These are phyloP conservation scores for Fomitopsis serialis DNA, from an alignment of 768 basidiomycete genomes.

Conservation along the genomic window DNA sequence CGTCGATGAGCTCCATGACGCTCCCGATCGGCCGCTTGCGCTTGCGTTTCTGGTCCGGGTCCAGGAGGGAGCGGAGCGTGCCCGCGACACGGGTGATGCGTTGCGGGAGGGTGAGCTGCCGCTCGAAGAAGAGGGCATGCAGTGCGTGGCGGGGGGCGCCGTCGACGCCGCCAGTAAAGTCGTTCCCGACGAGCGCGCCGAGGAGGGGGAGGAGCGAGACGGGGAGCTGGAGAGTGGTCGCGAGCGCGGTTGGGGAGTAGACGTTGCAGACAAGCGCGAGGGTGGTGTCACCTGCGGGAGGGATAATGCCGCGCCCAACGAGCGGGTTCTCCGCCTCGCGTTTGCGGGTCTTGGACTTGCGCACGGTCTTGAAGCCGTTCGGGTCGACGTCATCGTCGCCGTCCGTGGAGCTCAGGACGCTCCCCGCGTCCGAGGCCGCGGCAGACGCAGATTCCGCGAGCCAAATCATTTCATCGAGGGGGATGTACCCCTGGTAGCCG, in stretches of 20 bases:
- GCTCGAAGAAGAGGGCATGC: slow-evolving; percentile 66
- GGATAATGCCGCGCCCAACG: slow-evolving; percentile 37
- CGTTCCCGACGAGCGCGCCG: slow-evolving; percentile 77
- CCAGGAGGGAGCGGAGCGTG: slow-evolving; percentile 50
- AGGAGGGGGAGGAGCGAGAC: slow-evolving; percentile 70
- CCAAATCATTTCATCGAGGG: slow-evolving; percentile 77
- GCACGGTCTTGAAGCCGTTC: slow-evolving; percentile 56
- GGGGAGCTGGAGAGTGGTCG: slow-evolving; percentile 62
- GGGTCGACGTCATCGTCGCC: slow-evolving; percentile 31
- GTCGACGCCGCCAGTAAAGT: slow-evolving; percentile 49
- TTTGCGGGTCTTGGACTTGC: slow-evolving; percentile 46
- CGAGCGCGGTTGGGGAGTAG: slow-evolving; percentile 58
- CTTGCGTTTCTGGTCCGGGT: slow-evolving; percentile 31
- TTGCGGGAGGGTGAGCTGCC: slow-evolving; percentile 47
- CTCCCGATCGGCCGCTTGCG: slow-evolving; percentile 52
- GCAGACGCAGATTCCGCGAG: slow-evolving; percentile 15
- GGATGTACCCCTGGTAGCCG: slow-evolving; percentile 74
- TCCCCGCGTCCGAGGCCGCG: slow-evolving; percentile 4
- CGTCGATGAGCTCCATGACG: slow-evolving; percentile 75
- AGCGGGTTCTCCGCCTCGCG: slow-evolving; percentile 8
- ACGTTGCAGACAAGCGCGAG: slow-evolving; percentile 48
- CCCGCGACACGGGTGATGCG: slow-evolving; percentile 63
- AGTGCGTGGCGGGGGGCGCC: slow-evolving; percentile 28
- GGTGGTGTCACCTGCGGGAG: slow-evolving; percentile 38
- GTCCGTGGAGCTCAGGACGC: slow-evolving; percentile 12